Evolutionary conservation across 768 basidiomycete species (phyloP).

Genomic region (Leccinum barrowsii): DNA sequence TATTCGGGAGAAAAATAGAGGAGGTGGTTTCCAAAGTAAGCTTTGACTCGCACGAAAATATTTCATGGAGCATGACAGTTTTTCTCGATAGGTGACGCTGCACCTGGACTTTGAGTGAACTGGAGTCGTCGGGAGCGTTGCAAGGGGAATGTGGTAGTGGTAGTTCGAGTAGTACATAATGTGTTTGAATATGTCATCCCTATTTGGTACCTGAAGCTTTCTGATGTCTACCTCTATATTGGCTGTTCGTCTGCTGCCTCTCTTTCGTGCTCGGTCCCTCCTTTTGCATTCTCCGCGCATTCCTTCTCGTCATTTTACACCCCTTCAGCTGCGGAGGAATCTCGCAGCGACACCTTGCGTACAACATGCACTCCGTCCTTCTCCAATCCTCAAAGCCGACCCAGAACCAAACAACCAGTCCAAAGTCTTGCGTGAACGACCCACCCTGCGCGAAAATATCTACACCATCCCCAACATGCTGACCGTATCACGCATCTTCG

Average conservation of each 20-base stretch:
- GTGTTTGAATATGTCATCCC: background rate
- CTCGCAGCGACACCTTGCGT: slow-evolving; percentile 11
- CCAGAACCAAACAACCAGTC: slow-evolving; percentile 5
- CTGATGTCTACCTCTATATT: slow-evolving; percentile 12
- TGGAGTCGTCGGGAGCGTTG: background rate
- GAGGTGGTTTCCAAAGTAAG: slow-evolving; percentile 9
- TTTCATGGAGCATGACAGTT: background rate
- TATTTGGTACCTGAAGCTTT: slow-evolving; percentile 4
- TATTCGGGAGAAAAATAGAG: slow-evolving; percentile 14
- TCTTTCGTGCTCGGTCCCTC: slow-evolving; percentile 5
- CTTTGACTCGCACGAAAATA: too few species aligned
- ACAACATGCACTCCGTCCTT: slow-evolving; percentile 10
- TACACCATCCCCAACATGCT: slow-evolving; percentile 93
- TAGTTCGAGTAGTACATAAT: background rate
- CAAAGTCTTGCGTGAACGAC: slow-evolving; percentile 22
- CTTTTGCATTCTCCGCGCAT: background rate
- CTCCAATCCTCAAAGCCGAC: slow-evolving; percentile 4
- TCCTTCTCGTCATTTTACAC: background rate
- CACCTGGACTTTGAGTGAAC: slow-evolving; percentile 1
- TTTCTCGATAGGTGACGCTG: slow-evolving; percentile 9
- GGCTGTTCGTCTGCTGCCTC: slow-evolving; percentile 2
- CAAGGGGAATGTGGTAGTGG: background rate
- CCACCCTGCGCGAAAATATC: slow-evolving; percentile 71
- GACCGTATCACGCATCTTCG: slow-evolving; percentile 80
- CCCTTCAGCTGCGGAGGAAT: slow-evolving; percentile 2